phyloP scores from a whole-genome alignment of 2,329 filamentous ascomycete genomes.

The Fusarium tanahbumbuense region DNA sequence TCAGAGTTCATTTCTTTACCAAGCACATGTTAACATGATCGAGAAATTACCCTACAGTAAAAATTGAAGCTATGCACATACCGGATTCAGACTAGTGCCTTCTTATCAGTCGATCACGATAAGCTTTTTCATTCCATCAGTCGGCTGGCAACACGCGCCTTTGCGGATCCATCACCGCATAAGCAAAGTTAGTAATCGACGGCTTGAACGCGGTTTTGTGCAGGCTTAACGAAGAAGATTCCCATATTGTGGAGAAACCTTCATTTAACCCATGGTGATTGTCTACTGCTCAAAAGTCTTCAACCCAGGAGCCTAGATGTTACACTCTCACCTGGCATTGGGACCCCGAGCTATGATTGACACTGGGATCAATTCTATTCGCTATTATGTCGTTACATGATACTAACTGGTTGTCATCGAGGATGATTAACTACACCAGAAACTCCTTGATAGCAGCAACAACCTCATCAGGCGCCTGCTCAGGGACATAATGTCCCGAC shows the following conservation, averaged over 20 bases:
- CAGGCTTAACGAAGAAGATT: background rate
- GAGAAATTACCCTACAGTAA: background rate
- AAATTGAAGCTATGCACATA: background rate
- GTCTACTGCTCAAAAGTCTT: too few relatives aligned
- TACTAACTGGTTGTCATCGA: fast-evolving
- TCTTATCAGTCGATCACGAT: background rate
- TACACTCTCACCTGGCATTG: too few relatives aligned
- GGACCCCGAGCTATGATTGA: too few relatives aligned
- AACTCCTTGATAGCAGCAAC: constrained; percentile 56
- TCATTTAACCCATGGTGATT: too few relatives aligned
- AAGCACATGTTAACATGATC: background rate
- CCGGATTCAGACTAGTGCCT: background rate
- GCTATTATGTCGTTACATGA: fast-evolving
- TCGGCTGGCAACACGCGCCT: background rate
- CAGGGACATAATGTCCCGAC: constrained; percentile 62
- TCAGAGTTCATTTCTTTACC: fast-evolving
- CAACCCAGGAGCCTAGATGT: too few relatives aligned
- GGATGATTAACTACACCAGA: constrained; percentile 43
- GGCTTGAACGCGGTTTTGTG: background rate
- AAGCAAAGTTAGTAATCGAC: background rate
- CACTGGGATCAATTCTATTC: too few relatives aligned
- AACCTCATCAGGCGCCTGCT: constrained; percentile 62
- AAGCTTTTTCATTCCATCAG: background rate
- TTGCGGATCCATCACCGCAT: background rate
- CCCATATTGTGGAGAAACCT: too few relatives aligned